phyloP scores from a whole-genome alignment of 2,329 filamentous ascomycete species.

The Biscogniauxia sp. region DNA sequence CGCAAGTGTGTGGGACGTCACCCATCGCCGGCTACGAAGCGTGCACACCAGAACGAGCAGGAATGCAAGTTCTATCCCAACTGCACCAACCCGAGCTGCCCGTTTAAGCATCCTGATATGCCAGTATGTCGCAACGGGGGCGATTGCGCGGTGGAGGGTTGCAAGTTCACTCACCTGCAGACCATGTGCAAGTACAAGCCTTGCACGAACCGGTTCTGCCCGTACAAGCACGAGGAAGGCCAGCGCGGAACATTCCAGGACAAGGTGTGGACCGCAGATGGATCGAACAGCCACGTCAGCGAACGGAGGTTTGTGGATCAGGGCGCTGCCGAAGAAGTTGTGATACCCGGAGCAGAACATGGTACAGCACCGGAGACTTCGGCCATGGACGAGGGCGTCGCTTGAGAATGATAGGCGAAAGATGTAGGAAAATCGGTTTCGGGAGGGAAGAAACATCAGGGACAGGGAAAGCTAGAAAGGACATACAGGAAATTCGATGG shows the following conservation, averaged over 20 bases:
- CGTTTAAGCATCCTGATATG: constrained; percentile 85
- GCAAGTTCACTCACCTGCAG: constrained; percentile 86
- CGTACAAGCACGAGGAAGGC: constrained; percentile 87
- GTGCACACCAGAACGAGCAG: constrained; percentile 75
- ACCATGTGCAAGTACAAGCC: constrained; percentile 88
- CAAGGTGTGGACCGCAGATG: constrained; percentile 82
- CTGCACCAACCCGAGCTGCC: constrained; percentile 82
- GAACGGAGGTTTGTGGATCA: constrained; percentile 85
- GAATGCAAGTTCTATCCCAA: constrained; percentile 91
- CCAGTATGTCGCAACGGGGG: constrained; percentile 88
- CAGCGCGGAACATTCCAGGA: constrained; percentile 82
- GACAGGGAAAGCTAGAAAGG: not conserved
- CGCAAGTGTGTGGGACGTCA: constrained; percentile 89
- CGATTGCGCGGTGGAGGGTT: constrained; percentile 76
- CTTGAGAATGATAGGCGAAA: constrained; percentile 7
- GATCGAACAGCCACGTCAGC: constrained; percentile 68
- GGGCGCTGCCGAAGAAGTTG: constrained; percentile 64
- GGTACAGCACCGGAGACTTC: constrained; percentile 38
- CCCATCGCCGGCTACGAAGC: constrained; percentile 81
- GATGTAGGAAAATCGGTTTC: constrained; percentile 8
- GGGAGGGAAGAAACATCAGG: constrained; percentile 6
- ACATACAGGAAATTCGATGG: not conserved
- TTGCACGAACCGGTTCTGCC: constrained; percentile 83
- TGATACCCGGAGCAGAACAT: constrained; percentile 56
- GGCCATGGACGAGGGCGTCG: constrained; percentile 38